Base-by-base conservation (phyloP, 78 protist species). In the Dictyostelium firmibasis region DNA sequence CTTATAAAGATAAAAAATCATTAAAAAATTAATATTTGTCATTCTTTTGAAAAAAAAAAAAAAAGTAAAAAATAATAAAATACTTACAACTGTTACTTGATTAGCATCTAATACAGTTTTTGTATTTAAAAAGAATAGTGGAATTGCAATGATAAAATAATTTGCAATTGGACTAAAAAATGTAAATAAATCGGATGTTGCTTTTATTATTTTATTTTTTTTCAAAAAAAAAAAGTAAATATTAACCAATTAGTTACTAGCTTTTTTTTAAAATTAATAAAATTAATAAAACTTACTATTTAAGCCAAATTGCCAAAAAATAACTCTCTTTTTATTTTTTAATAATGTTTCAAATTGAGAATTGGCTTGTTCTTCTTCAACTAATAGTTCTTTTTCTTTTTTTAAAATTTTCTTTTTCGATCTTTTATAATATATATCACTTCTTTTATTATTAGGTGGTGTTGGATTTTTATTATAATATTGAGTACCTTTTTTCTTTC, bases 131-230 rank as follows among this genome's bases (percentile, higher is more conserved):
- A 67, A 83, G 31, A 88, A 88, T 43, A 93, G 43, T 36, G 96
- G 96, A 27, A 93, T 64, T 27, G 92, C 74, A 41, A 93, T 82
- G 14, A 93, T 82, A 29, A 93, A 23, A 43, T 93, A 93, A 35
- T 93, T 93, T 14, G 81, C 60, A 0, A 85, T 20, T 47, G 93
- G 85, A 20, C 67, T 27, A 11, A 81, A 29, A 72, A 85, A 93
- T 38, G 87, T 72, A 70, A 93, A 93, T 36, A 83, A 13, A 67
- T 93, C 84, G 4, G 92, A 83, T 81, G 96, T 67, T 43, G 91
- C 95, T 91, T 7, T n/a, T 4, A 38, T 38, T 38, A 4, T 38
- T 38, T 38, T 38, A 4, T 38, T 38, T 38, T 38, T 38, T 38
- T 38, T 2, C 2, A 4, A 38, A 16, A 27, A 13, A 44, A 11